Base-by-base conservation (phyloP, 306 rosid genomes). In the Vicia sativa region DNA sequence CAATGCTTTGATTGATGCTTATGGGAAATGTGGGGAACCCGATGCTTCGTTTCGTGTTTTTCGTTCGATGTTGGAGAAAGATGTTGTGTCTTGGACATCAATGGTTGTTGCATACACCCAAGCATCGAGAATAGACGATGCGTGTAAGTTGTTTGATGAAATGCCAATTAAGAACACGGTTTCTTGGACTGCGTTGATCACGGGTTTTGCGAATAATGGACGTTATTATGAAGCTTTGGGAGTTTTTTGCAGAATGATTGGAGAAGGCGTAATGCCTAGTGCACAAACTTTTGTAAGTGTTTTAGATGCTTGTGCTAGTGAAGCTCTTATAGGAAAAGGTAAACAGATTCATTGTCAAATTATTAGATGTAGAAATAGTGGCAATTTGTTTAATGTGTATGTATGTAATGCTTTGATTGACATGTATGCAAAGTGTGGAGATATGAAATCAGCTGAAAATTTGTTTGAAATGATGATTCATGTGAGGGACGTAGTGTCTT, bases 121-220 rank as follows among this genome's bases (percentile, higher is more conserved):
- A n/a, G n/a, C n/a, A n/a, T n/a, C n/a, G n/a, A n/a, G n/a, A n/a
- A n/a, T n/a, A n/a, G n/a, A n/a, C n/a, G n/a, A n/a, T n/a, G n/a
- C n/a, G n/a, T n/a, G n/a, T n/a, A n/a, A n/a, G n/a, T n/a, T n/a
- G n/a, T n/a, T n/a, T n/a, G n/a, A n/a, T n/a, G 68, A 75, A 26
- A 87, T 87, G 87, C 86, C 87, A 0, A 4, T 76, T 39, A 82
- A 65, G 74, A 80, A 80, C 71, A 59, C 65, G 0, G 68, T 82
- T 50, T 78, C 89, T 54, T 87, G 92, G 92, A 80, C 86, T 76
- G 87, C 89, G 70, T 70, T 84, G 81, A 72, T 87, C 13, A 56
- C 82, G 0, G 81, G 83, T 21, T 78, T 82, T 28, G 81, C 63
- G 1, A 81, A 39, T 68, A 84, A 68, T 15, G 58, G 82, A 18